These are phyloP conservation scores for Cyclaneusma minus DNA, from an alignment of 2,329 filamentous ascomycete species.

Conservation along the genomic window DNA sequence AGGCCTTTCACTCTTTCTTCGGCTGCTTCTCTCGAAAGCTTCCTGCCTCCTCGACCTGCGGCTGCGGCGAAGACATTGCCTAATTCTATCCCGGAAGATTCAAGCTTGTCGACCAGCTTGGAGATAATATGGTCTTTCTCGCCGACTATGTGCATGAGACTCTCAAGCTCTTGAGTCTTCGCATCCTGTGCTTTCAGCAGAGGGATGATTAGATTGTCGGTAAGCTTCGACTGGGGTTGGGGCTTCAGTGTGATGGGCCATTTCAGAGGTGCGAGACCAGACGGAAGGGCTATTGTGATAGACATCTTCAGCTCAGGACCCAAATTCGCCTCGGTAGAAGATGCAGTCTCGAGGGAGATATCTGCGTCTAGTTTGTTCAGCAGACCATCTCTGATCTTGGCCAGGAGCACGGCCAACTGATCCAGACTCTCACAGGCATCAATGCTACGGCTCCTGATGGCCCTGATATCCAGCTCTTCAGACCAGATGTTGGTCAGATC, in stretches of 20 bases:
- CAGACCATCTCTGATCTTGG: slow-evolving; percentile 39
- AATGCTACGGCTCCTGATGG: slow-evolving; percentile 52
- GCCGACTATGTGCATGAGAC: slow-evolving; percentile 26
- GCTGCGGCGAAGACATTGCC: slow-evolving; percentile 32
- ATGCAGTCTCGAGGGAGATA: slow-evolving; percentile 22
- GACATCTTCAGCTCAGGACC: slow-evolving; percentile 27
- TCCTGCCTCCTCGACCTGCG: slow-evolving; percentile 19
- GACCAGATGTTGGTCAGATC: slow-evolving; percentile 63
- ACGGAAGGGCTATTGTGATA: slow-evolving; percentile 43
- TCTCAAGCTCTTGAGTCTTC: slow-evolving; percentile 25
- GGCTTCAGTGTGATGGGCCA: slow-evolving; percentile 47
- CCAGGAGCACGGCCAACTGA: slow-evolving; percentile 52
- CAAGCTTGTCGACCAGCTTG: slow-evolving; percentile 35
- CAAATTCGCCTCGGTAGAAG: slow-evolving; percentile 24
- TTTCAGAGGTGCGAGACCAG: slow-evolving; percentile 42
- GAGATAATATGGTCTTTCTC: slow-evolving; percentile 39
- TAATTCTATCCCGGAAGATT: slow-evolving; percentile 32
- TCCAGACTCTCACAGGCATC: slow-evolving; percentile 49
- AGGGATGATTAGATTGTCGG: slow-evolving; percentile 29
- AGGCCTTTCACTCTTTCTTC: slow-evolving; percentile 27
- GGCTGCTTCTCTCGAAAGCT: slow-evolving; percentile 21
- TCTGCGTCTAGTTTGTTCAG: slow-evolving; percentile 26
- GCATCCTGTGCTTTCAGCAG: slow-evolving; percentile 27
- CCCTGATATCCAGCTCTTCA: slow-evolving; percentile 44
- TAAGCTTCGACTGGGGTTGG: slow-evolving; percentile 21